phyloP scores from a whole-genome alignment of 192 early-diverging fungal genomes.

The Umbelopsis vinacea region DNA sequence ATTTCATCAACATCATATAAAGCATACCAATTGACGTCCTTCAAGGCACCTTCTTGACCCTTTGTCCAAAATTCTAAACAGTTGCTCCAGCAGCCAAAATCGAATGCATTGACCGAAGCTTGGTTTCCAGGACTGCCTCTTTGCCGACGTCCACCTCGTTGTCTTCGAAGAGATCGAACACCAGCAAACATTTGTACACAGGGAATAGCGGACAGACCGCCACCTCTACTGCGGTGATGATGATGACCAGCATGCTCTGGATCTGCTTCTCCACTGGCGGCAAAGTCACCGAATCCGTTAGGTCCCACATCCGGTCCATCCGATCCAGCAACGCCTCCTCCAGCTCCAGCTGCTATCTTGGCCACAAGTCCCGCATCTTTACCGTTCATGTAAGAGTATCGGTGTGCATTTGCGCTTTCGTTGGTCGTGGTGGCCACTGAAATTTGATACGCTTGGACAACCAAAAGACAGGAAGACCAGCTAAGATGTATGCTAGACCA shows the following conservation, averaged over 20 bases:
- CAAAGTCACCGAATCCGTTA: constrained; percentile 43
- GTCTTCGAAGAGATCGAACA: constrained; percentile 42
- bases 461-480: constrained; percentile 83
- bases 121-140: constrained; percentile 24
- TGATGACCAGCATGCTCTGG: constrained; percentile 36
- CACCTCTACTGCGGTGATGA: constrained; percentile 31
- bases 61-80: constrained; percentile 85
- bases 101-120: constrained; percentile 70
- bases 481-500: constrained; percentile 80
- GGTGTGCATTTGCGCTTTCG: constrained; percentile 83
- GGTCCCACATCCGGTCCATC: constrained; percentile 37
- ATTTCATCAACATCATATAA: constrained; percentile 48
- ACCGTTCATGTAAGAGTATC: constrained; percentile 56
- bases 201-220: constrained; percentile 16
- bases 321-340: constrained; percentile 38
- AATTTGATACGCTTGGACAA: constrained; percentile 81
- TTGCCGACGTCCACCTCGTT: constrained; percentile 33
- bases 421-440: constrained; percentile 84
- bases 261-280: constrained; percentile 29
- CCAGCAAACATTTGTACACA: constrained; percentile 45
- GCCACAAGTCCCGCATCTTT: constrained; percentile 26
- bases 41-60: constrained; percentile 58
- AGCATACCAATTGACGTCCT: constrained; percentile 63
- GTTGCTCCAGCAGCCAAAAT: constrained; percentile 79
- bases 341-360: constrained; percentile 50